A percentile compares a stretch with the other conserved stretches of the same genome.
Conservation (phyloP, 768 basidiomycete species). For the Favolaschia claudopus region DNA sequence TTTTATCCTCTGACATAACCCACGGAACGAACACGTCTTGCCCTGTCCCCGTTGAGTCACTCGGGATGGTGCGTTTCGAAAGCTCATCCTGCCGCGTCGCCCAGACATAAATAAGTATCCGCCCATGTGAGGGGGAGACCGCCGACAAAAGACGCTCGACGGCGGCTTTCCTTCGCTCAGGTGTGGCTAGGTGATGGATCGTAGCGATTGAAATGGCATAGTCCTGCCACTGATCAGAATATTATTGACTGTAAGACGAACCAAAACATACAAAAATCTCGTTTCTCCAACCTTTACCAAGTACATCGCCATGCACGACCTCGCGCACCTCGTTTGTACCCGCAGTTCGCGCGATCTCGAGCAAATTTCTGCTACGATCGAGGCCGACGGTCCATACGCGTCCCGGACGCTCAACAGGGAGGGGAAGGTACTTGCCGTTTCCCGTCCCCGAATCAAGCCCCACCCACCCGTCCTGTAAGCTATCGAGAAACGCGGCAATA, state of each 20-base stretch:
- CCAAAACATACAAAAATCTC: constrained; percentile 70
- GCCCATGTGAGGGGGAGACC: constrained; percentile 74
- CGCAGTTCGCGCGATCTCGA: constrained; percentile 76
- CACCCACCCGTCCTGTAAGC: constrained; percentile 77
- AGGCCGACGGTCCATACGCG: constrained; percentile 81
- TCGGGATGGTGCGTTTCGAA: constrained; percentile 75
- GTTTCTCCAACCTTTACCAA: constrained; percentile 76
- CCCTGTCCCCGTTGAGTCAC: constrained; percentile 44
- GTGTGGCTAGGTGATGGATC: constrained; percentile 92
- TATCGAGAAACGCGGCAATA: constrained; percentile 75
- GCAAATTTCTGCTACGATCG: constrained; percentile 81
- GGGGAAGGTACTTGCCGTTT: constrained; percentile 95
- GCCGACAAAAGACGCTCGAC: constrained; percentile 75
- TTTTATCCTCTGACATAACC: constrained; percentile 60
- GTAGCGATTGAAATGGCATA: constrained; percentile 89
- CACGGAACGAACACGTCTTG: constrained; percentile 93
- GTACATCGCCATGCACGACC: constrained; percentile 82
- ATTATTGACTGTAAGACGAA: neutral
- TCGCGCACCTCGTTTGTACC: constrained; percentile 61
- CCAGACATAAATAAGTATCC: constrained; percentile 95
- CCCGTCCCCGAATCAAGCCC: constrained; percentile 96
- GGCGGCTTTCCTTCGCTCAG: constrained; percentile 71
- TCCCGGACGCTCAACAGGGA: constrained; percentile 67
- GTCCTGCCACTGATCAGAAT: constrained; percentile 3
- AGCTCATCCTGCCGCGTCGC: constrained; percentile 90